Base-by-base conservation (phyloP, 495 filamentous ascomycete genomes). In the Cercophora newfieldiana region DNA sequence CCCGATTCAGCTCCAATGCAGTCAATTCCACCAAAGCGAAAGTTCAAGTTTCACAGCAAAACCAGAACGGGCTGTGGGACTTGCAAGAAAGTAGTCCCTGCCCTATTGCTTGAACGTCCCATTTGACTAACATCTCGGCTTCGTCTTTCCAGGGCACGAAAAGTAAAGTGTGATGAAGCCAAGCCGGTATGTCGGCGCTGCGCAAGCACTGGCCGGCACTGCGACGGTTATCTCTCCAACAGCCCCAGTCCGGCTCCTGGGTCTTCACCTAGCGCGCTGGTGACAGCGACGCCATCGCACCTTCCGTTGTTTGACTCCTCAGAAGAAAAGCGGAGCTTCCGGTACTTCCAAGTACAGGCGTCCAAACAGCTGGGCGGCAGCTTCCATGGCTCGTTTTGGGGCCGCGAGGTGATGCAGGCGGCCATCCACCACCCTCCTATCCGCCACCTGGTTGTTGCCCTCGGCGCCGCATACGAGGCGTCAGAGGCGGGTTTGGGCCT, bases 91-190 rank as follows among this genome's bases (percentile, higher is more conserved):
- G 51, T 53, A 51, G 30, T 4, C 30, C 30, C 30, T 33, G 30
- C 12, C 12, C 30, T 5, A 33, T 12, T 12, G 12, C 30, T n/a
- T n/a, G n/a, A 33, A 12, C 18, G 37, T 14, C 37, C 10, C 2
- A 16, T 14, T 44, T 44, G 37, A 44, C 37, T 44, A 44, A 44
- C 37, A 2, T 14, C 10, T 8, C 10, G 4, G 37, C 18, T 44
- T 44, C 19, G 14, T 26, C 28, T 7, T 2, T 1, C 24, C 54
- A 85, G 83, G 61, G 72, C 80, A n/a, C 79, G 84, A 8, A 79
- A 77, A 51, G 78, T 86, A 7, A 85, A 85, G 71, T 86, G 83
- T 56, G 84, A 84, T 54, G 82, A 86, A 64, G 75, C 70, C 14
- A 85, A 80, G 50, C 84, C 84, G 0, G 58, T 49, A 6, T 86